Base-by-base conservation (phyloP, 2,329 filamentous ascomycete genomes). In the Sphaerostilbella broomeana region DNA sequence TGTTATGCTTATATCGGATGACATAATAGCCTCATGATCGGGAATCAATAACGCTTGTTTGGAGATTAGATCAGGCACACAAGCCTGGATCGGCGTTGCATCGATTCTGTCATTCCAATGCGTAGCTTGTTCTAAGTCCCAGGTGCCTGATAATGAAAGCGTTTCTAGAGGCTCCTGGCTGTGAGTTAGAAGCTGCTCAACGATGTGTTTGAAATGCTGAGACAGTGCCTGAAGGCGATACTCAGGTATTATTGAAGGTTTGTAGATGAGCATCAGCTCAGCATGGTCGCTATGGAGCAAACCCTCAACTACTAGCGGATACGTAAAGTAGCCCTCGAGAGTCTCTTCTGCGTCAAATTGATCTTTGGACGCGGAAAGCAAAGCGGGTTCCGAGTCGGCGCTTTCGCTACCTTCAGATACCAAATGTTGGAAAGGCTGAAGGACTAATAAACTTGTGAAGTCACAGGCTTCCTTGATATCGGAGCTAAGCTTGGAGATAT, bases 1-100 rank as follows among this genome's bases (percentile, higher is more conserved):
- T 4, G 63, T 65, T 59, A 60, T 30, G 48, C 42, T 12, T 60
- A 63, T 41, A 16, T 46, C 44, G 40, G 40, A 46, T 3, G 40
- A 28, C 4, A 19, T 21, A 10, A 44, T 41, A 7, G 42, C 42
- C 12, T 29, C 13, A 15, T 35, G 21, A 27, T 40, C 3, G 3
- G 43, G 43, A 5, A 24, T 35, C n/a, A 26, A 17, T 7, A 26
- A 17, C 4, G 43, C 40, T 20, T 43, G 40, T 5, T 16, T 20
- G 16, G 39, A 35, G 30, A 45, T 43, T n/a, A 45, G 43, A 10
- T 38, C 28, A 24, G 42, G 43, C 5, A 42, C 39, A 34, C 35
- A 42, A 3, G 40, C 27, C 19, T 33, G 21, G 9, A 42, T 8
- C n/a, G n/a, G n/a, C 22, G 38, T 39, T 4, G 33, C 35, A 24